These are phyloP conservation scores for Inga leiocalycina DNA, from an alignment of 306 rosid genomes.

Conservation along the genomic window DNA sequence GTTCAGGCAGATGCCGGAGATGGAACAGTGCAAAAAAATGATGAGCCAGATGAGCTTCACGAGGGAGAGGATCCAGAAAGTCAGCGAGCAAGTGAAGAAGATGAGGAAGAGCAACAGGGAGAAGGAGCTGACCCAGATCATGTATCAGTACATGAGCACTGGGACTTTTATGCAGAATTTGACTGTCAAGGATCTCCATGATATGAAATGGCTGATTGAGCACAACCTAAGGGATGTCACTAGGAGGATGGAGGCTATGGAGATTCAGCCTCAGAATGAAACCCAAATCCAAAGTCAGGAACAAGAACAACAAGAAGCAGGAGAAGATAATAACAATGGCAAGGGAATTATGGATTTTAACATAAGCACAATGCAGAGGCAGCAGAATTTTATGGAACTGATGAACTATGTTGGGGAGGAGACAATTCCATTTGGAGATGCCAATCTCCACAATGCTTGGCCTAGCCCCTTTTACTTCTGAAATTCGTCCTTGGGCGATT, in stretches of 20 bases:
- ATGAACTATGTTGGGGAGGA: background rate
- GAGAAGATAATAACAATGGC: background rate
- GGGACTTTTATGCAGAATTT: background rate
- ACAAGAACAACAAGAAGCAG: background rate
- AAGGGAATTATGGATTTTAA: background rate
- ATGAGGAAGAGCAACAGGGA: constrained; percentile 15
- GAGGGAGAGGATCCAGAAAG: constrained; percentile 20
- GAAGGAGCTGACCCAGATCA: constrained; percentile 16
- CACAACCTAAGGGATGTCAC: constrained; percentile 14
- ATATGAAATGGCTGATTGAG: constrained; percentile 18
- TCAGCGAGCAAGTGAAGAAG: constrained; percentile 29
- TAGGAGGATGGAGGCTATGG: background rate
- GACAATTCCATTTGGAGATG: background rate
- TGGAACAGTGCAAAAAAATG: constrained; percentile 36
- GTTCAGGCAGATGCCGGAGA: constrained; percentile 19
- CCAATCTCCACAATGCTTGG: constrained; percentile 1
- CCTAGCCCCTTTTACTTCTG: background rate
- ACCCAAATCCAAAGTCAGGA: background rate
- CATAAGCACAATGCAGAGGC: background rate
- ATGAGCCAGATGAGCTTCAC: constrained; percentile 32
- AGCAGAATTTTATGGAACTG: background rate
- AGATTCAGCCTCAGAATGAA: background rate
- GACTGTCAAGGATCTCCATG: constrained; percentile 19
- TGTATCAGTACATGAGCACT: constrained; percentile 18
- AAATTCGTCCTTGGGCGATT: background rate